Evolutionary conservation across 1,284 basidiomycete genomes (phyloP).

Genomic region (Malassezia cuniculi): DNA sequence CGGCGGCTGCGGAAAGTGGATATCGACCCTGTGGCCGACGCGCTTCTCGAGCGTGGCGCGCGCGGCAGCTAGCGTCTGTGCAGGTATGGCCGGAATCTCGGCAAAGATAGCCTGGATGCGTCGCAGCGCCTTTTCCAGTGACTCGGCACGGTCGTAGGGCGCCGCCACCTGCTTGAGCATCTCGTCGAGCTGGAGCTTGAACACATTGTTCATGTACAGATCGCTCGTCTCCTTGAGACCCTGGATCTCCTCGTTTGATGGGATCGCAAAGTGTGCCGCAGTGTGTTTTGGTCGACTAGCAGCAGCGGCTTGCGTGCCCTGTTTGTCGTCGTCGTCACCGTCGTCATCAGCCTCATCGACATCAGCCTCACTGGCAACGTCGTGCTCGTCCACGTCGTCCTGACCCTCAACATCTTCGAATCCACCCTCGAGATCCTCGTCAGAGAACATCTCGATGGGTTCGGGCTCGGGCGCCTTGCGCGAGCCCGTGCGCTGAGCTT

Average conservation of each 20-base stretch:
- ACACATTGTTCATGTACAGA: constrained; percentile 66
- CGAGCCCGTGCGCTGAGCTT: no score
- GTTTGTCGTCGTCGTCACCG: constrained; percentile 10
- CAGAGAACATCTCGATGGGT: constrained; percentile 24
- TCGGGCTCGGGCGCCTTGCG: background rate
- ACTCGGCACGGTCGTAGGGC: constrained; percentile 18
- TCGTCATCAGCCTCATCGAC: constrained; percentile 21
- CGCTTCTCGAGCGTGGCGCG: constrained; percentile 47
- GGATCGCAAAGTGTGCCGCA: constrained; percentile 47
- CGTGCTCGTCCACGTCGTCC: constrained; percentile 8
- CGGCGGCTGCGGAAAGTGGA: constrained; percentile 47
- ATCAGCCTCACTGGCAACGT: constrained; percentile 19
- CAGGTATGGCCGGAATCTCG: constrained; percentile 16
- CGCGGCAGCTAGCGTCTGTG: constrained; percentile 19
- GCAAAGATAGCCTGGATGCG: constrained; percentile 29
- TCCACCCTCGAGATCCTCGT: constrained; percentile 41
- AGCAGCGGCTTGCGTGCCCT: constrained; percentile 39
- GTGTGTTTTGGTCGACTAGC: constrained; percentile 28
- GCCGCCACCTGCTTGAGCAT: constrained; percentile 36
- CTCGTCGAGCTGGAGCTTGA: constrained; percentile 54
- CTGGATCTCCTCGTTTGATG: constrained; percentile 57
- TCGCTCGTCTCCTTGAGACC: constrained; percentile 63
- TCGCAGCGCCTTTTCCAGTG: constrained; percentile 35
- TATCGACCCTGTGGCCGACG: constrained; percentile 45
- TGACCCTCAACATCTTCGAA: constrained; percentile 29